A percentile compares a stretch with the other conserved stretches of the same genome.
These are phyloP conservation scores for Penicillium chermesinum DNA, from an alignment of 495 filamentous ascomycete species.

Conservation along the genomic window DNA sequence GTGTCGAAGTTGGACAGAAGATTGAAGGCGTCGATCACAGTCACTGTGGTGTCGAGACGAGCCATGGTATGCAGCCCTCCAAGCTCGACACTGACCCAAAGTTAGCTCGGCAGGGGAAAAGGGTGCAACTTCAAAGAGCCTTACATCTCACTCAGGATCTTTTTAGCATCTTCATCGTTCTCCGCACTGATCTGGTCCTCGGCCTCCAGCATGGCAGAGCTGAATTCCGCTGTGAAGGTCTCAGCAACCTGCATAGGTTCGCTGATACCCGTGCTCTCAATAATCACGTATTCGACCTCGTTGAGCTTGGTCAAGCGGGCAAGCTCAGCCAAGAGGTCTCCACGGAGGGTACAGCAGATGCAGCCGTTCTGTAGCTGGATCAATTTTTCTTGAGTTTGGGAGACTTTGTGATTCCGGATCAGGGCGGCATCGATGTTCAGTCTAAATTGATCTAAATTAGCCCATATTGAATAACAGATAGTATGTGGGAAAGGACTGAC, in stretches of 20 bases:
- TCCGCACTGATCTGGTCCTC: constrained; percentile 26
- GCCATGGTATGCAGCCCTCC: constrained; percentile 51
- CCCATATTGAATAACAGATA: not conserved
- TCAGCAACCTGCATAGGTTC: constrained; percentile 61
- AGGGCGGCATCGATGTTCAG: constrained; percentile 55
- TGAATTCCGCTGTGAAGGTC: constrained; percentile 53
- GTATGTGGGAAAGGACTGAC: constrained; percentile 16
- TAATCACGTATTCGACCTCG: constrained; percentile 52
- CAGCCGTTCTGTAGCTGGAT: constrained; percentile 59
- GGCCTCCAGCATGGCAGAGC: constrained; percentile 35
- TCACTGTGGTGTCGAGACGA: constrained; percentile 54
- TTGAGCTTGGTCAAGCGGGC: constrained; percentile 44
- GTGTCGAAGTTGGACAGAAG: constrained; percentile 54
- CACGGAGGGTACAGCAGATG: constrained; percentile 57
- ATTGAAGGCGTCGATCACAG: constrained; percentile 55
- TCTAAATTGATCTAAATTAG: constrained; percentile 12
- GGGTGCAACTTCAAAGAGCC: not conserved
- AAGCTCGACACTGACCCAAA: constrained; percentile 31
- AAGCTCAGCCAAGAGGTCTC: constrained; percentile 52
- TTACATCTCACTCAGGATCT: constrained; percentile 38
- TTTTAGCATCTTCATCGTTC: constrained; percentile 29
- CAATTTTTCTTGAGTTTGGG: constrained; percentile 49
- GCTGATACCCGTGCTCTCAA: constrained; percentile 57
- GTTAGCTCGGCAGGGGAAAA: not conserved
- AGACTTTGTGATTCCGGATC: constrained; percentile 47